phyloP scores from a whole-genome alignment of 2,329 filamentous ascomycete genomes.

The Trichoderma koningiopsis region DNA sequence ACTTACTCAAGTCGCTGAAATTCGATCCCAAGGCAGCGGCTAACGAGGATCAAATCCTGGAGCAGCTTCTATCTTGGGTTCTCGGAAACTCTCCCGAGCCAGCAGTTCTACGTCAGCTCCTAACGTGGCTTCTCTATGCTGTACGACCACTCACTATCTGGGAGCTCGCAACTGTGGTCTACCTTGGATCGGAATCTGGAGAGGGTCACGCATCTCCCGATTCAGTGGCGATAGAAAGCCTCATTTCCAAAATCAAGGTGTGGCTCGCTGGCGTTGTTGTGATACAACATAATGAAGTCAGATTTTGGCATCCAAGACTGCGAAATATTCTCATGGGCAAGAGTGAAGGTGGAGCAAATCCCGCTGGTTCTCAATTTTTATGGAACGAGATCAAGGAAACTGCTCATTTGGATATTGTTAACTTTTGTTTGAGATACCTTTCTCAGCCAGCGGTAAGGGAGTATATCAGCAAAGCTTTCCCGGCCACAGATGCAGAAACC shows the following conservation, averaged over 20 bases:
- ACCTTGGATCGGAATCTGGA: conserved; percentile 6
- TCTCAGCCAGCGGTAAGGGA: conserved; percentile 23
- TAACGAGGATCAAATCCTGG: conserved; percentile 13
- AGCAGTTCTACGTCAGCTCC: conserved; percentile 6
- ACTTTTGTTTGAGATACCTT: conserved; percentile 23
- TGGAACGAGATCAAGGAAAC: conserved; percentile 22
- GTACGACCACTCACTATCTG: conserved; percentile 26
- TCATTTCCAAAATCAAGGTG: conserved; percentile 21
- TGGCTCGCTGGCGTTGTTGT: conserved; percentile 27
- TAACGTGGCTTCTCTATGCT: conserved; percentile 26
- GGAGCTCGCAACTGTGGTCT: conserved; percentile 26
- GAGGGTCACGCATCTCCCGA: conserved; percentile 1
- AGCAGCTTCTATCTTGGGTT: conserved; percentile 22
- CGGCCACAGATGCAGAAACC: neutral
- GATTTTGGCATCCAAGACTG: conserved; percentile 20
- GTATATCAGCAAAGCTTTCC: conserved; percentile 14
- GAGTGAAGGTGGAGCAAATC: too few species aligned
- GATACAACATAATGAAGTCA: conserved; percentile 26
- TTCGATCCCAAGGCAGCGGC: neutral
- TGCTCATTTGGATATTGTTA: conserved; percentile 21
- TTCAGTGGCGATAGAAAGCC: neutral
- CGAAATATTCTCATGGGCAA: conserved; percentile 20
- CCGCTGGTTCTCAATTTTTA: neutral
- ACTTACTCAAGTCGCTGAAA: conserved; percentile 13
- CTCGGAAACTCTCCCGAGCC: conserved; percentile 19